These are phyloP conservation scores for Chytriomyces sp. DNA, from an alignment of 192 early-diverging fungal genomes.

Conservation along the genomic window DNA sequence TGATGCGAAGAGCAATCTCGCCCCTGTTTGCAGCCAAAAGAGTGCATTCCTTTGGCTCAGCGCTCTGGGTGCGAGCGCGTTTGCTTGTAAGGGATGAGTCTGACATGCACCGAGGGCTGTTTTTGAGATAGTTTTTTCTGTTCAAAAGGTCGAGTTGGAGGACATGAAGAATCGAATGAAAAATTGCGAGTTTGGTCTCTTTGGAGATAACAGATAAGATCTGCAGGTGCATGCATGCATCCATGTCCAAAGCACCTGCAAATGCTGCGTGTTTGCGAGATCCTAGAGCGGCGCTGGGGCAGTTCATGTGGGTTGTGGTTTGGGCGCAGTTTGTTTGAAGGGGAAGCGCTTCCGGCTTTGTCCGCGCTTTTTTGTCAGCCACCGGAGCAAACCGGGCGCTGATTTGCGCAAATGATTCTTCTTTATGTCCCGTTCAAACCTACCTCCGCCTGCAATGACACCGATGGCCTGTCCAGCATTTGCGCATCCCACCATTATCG, in stretches of 20 bases:
- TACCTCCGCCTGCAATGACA: too few species aligned
- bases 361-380: too few species aligned
- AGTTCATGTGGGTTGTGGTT: background rate
- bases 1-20: conserved; percentile 95
- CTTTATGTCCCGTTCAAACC: too few species aligned
- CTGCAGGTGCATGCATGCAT: background rate
- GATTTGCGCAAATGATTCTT: too few species aligned
- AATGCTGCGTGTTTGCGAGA: background rate
- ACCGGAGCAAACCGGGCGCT: too few species aligned
- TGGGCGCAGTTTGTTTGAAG: too few species aligned
- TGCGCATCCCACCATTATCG: too few species aligned
- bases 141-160: background rate
- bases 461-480: too few species aligned
- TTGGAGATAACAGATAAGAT: background rate
- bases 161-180: background rate
- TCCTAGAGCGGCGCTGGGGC: background rate
- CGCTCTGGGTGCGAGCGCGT: background rate
- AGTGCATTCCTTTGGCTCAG: background rate
- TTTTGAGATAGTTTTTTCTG: too few species aligned
- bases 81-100: background rate
- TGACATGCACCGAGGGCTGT: background rate
- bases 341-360: too few species aligned
- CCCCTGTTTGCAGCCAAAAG: conserved; percentile 76
- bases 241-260: background rate
- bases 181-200: background rate